Percentiles rank a stretch among this genome's conserved stretches.
These are phyloP conservation scores for Talaromyces wortmannii DNA, from an alignment of 495 filamentous ascomycete genomes.

Conservation along the genomic window DNA sequence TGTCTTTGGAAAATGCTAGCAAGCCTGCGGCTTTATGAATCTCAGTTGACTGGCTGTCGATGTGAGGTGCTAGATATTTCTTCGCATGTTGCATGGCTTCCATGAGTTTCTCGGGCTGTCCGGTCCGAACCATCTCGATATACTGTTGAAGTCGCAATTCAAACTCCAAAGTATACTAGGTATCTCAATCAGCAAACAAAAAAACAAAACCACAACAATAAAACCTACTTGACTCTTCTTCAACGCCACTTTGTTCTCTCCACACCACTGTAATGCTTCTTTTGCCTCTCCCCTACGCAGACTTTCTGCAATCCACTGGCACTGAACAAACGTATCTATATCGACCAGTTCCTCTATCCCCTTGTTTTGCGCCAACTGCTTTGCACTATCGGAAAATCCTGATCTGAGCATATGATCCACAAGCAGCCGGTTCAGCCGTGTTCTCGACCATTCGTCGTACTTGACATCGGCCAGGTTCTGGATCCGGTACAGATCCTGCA, in stretches of 20 bases:
- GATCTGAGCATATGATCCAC: slow-evolving; percentile 85
- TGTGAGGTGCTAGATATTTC: slow-evolving; percentile 66
- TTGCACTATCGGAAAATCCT: slow-evolving; percentile 75
- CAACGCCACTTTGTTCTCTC: slow-evolving; percentile 80
- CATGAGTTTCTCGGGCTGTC: slow-evolving; percentile 48
- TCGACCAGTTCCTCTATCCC: slow-evolving; percentile 76
- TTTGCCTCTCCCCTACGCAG: slow-evolving; percentile 62
- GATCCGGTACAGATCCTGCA: slow-evolving; percentile 72
- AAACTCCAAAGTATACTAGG: slow-evolving; percentile 81
- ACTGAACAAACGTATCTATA: slow-evolving; percentile 79
- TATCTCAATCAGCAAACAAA: slow-evolving; percentile 9
- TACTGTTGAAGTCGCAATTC: slow-evolving; percentile 93
- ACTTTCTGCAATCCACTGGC: slow-evolving; percentile 65
- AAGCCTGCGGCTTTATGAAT: slow-evolving; percentile 71
- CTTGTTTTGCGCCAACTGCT: slow-evolving; percentile 63
- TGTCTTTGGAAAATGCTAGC: slow-evolving; percentile 64
- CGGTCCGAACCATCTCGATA: slow-evolving; percentile 76
- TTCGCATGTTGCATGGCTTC: slow-evolving; percentile 78
- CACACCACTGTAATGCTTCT: slow-evolving; percentile 84
- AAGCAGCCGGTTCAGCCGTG: slow-evolving; percentile 73
- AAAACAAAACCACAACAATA: background rate
- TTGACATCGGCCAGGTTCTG: slow-evolving; percentile 83
- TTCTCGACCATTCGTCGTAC: slow-evolving; percentile 84
- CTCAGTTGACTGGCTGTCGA: slow-evolving; percentile 59
- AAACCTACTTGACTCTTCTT: slow-evolving; percentile 70